Conservation (phyloP, 1,139 yeast genomes). For the Saccharomyces hybrid region DNA sequence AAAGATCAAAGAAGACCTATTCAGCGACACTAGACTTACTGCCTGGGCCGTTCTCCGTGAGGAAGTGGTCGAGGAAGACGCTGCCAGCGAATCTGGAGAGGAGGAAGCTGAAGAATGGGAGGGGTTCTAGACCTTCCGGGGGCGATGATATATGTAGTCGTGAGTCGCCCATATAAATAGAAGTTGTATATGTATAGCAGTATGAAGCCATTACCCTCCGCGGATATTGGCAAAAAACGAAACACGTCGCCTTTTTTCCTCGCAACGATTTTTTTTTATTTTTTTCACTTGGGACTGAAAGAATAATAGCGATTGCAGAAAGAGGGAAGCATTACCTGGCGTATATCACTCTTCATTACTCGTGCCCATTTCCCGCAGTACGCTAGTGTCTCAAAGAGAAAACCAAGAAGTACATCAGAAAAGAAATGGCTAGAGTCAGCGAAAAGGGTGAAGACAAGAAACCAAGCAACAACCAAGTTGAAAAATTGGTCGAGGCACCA, state of each 20-base stretch:
- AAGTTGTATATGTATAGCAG: background rate
- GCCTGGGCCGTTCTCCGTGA: conserved; percentile 52
- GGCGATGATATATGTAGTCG: background rate
- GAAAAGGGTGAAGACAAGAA: conserved; percentile 10
- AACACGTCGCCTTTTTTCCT: background rate
- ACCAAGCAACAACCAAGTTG: conserved; percentile 36
- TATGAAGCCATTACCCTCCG: background rate
- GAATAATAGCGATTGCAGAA: background rate
- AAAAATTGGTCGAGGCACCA: conserved; percentile 83
- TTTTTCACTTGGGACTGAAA: background rate
- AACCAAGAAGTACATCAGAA: conserved; percentile 1
- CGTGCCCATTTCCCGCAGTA: background rate
- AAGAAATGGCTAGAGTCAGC: conserved; percentile 26
- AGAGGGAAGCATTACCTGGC: background rate
- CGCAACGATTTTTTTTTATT: background rate
- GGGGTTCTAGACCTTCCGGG: conserved; percentile 35
- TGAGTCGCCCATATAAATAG: background rate
- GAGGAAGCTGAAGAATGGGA: conserved; percentile 43
- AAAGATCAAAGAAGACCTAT: conserved; percentile 57
- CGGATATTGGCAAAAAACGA: background rate
- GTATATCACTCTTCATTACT: background rate
- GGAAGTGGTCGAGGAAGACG: conserved; percentile 22
- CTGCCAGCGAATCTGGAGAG: conserved; percentile 22
- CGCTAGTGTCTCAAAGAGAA: background rate
- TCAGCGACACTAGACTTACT: conserved; percentile 54